phyloP scores from a whole-genome alignment of 164 flowering plant genomes.

The Piper betle region DNA sequence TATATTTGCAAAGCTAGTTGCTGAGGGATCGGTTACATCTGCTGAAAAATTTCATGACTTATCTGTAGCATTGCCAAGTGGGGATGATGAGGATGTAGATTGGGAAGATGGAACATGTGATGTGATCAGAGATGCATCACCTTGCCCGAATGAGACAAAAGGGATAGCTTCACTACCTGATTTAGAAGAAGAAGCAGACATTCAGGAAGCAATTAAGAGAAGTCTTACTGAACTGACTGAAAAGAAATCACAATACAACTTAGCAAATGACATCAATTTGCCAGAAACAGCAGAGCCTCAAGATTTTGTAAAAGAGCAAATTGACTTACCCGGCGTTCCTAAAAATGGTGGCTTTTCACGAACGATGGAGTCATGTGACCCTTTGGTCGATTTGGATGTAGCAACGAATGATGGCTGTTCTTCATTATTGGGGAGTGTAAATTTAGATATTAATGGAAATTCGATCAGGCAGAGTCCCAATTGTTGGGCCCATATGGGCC shows the following conservation, averaged over 20 bases:
- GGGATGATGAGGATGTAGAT: constrained; percentile 41
- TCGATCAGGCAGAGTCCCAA: constrained; percentile 5
- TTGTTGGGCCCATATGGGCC: too few relatives aligned
- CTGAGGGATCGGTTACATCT: constrained; percentile 27
- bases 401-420: constrained; percentile 1
- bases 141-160: constrained; percentile 10
- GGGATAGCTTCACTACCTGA: constrained; percentile 31
- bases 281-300: not conserved
- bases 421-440: not conserved
- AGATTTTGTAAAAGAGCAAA: constrained; percentile 6
- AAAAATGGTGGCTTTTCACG: constrained; percentile 6
- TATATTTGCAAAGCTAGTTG: constrained; percentile 54
- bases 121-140: constrained; percentile 11
- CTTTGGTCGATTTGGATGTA: constrained; percentile 11
- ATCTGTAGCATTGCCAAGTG: constrained; percentile 8
- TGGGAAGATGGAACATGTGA: constrained; percentile 64
- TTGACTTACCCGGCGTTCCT: constrained; percentile 5
- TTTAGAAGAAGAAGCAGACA: constrained; percentile 65
- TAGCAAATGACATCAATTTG: constrained; percentile 6
- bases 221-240: constrained; percentile 45
- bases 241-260: constrained; percentile 5
- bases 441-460: constrained; percentile 4
- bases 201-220: constrained; percentile 84
- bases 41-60: constrained; percentile 16
- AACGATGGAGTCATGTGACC: constrained; percentile 3